These are phyloP conservation scores for Lentinula raphanica DNA, from an alignment of 768 basidiomycete species.

Conservation along the genomic window DNA sequence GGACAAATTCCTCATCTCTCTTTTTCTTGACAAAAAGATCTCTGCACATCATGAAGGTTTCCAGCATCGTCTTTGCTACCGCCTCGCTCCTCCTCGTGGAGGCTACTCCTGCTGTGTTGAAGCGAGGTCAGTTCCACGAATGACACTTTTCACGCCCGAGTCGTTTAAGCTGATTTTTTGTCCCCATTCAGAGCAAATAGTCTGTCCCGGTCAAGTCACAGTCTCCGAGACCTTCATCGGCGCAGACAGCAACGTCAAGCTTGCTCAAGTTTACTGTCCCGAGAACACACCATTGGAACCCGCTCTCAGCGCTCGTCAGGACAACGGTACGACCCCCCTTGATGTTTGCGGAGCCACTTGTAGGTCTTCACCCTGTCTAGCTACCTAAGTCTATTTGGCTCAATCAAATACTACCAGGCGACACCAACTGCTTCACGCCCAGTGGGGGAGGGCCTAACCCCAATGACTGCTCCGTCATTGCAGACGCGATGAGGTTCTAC, in stretches of 20 bases:
- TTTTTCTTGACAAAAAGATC: no score
- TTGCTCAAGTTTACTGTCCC: slow-evolving; percentile 29
- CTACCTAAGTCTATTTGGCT: background rate
- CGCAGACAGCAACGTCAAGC: slow-evolving; percentile 36
- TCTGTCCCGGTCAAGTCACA: slow-evolving; percentile 1
- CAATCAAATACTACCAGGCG: slow-evolving; percentile 19
- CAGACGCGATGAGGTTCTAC: slow-evolving; percentile 42
- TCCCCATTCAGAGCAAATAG: background rate
- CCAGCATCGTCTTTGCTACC: background rate
- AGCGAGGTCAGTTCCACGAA: background rate
- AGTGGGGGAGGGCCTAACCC: slow-evolving; percentile 43
- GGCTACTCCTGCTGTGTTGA: background rate
- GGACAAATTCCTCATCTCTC: background rate
- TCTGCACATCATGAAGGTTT: background rate
- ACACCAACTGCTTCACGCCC: slow-evolving; percentile 40
- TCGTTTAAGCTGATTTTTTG: background rate
- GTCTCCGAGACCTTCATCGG: slow-evolving; percentile 32
- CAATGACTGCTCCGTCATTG: slow-evolving; percentile 43
- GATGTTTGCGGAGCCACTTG: background rate
- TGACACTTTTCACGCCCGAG: background rate
- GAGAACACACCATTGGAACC: slow-evolving; percentile 5
- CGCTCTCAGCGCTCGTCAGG: slow-evolving; percentile 2
- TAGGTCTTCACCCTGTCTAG: slow-evolving; percentile 9
- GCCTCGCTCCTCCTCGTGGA: background rate
- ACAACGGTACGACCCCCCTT: background rate